A percentile compares a stretch with the other conserved stretches of the same genome.
Evolutionary conservation across 345 rosid species (phyloP).

Genomic region (Salix suchowensis): DNA sequence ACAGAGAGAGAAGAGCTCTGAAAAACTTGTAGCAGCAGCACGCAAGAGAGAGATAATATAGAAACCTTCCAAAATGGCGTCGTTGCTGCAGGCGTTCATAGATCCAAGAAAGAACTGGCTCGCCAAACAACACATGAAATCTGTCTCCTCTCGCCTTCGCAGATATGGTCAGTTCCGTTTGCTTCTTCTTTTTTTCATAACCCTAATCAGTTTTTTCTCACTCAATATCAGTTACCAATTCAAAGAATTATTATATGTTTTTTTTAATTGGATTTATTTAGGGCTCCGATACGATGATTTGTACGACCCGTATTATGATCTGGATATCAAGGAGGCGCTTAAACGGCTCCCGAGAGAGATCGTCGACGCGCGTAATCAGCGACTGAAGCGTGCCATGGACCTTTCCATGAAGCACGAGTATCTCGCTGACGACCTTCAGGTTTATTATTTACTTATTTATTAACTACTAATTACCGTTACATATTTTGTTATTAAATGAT

Average conservation of each 20-base stretch:
- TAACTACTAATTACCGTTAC: background rate
- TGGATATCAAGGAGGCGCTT: slow-evolving; percentile 87
- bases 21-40: background rate
- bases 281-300: slow-evolving; percentile 93
- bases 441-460: slow-evolving; percentile 3
- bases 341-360: slow-evolving; percentile 83
- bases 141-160: slow-evolving; percentile 63
- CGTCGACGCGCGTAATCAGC: slow-evolving; percentile 91
- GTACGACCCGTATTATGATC: slow-evolving; percentile 70
- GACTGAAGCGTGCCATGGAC: slow-evolving; percentile 96
- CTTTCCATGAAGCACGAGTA: slow-evolving; percentile 97
- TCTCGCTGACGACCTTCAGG: slow-evolving; percentile 79
- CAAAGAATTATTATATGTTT: background rate
- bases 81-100: slow-evolving; percentile 39
- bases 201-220: slow-evolving; percentile 11
- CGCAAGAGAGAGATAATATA: background rate
- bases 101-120: slow-evolving; percentile 75
- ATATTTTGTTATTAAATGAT: background rate
- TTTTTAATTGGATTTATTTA: slow-evolving; percentile 14
- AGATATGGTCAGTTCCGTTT: slow-evolving; percentile 41
- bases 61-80: slow-evolving; percentile 30
- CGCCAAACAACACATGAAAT: slow-evolving; percentile 71
- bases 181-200: slow-evolving; percentile 1
- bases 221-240: background rate
- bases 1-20: background rate